Evolutionary conservation across 306 rosid species (phyloP).

Genomic region (Quercus suber): DNA sequence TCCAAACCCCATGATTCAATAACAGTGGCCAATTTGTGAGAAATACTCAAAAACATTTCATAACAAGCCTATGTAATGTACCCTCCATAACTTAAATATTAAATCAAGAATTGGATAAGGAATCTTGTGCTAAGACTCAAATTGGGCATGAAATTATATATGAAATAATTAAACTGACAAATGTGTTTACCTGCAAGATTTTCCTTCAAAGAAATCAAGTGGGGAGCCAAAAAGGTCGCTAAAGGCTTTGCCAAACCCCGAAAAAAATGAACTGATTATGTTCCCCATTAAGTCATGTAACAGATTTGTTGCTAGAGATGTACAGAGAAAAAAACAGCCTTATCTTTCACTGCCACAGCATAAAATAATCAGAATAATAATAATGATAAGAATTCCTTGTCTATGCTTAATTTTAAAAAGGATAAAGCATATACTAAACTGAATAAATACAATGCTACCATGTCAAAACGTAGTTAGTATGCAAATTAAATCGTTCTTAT

Average conservation of each 20-base stretch:
- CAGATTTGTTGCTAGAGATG: neutral
- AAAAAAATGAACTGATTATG: slow-evolving; percentile 45
- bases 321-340: neutral
- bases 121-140: neutral
- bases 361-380: neutral
- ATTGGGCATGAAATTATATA: neutral
- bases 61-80: neutral
- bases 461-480: neutral
- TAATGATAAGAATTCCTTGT: neutral
- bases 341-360: neutral
- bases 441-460: neutral
- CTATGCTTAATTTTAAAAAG: neutral
- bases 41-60: neutral
- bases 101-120: neutral
- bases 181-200: slow-evolving; percentile 58
- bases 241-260: slow-evolving; percentile 41
- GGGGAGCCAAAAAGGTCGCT: slow-evolving; percentile 53
- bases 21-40: neutral
- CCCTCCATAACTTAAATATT: neutral
- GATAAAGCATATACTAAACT: neutral
- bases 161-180: neutral
- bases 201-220: slow-evolving; percentile 59
- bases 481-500: neutral
- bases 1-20: neutral
- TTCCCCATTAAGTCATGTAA: slow-evolving; percentile 43